A percentile compares a stretch with the other conserved stretches of the same genome.
Conservation (phyloP, 1,139 yeast genomes). For the Scheffersomyces illinoinensis region DNA sequence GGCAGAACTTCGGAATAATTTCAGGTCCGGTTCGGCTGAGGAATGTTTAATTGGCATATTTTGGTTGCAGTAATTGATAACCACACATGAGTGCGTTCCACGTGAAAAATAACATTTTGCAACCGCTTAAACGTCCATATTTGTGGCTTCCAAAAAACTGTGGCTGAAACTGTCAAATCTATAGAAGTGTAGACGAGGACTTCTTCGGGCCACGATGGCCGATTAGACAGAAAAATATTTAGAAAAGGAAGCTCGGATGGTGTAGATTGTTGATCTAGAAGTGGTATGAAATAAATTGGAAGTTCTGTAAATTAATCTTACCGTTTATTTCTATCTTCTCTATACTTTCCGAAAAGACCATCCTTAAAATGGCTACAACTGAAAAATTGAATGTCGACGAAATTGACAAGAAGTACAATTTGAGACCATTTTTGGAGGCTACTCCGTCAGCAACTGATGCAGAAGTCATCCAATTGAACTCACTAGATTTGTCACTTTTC, state of each 20-base stretch:
- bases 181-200: not conserved
- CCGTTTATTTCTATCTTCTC: not conserved
- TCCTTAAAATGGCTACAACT: not conserved
- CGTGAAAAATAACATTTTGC: not conserved
- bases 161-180: not conserved
- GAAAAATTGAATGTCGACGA: slow-evolving; percentile 2
- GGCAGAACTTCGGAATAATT: not conserved
- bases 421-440: slow-evolving; percentile 36
- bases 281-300: not conserved
- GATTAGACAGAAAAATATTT: not conserved
- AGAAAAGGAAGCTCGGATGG: slow-evolving; percentile 4
- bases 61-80: not conserved
- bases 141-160: not conserved
- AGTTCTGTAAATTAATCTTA: not conserved
- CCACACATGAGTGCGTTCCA: not conserved
- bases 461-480: slow-evolving; percentile 28
- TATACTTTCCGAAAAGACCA: not conserved
- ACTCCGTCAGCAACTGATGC: slow-evolving; percentile 19
- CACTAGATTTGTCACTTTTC: slow-evolving; percentile 37
- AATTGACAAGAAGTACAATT: slow-evolving; percentile 26
- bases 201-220: not conserved
- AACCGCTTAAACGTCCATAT: not conserved
- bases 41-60: not conserved
- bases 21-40: not conserved
- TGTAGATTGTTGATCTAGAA: not conserved